Evolutionary conservation across 108 stramenopile genomes (phyloP).

Genomic region (Conticribra guillardii): DNA sequence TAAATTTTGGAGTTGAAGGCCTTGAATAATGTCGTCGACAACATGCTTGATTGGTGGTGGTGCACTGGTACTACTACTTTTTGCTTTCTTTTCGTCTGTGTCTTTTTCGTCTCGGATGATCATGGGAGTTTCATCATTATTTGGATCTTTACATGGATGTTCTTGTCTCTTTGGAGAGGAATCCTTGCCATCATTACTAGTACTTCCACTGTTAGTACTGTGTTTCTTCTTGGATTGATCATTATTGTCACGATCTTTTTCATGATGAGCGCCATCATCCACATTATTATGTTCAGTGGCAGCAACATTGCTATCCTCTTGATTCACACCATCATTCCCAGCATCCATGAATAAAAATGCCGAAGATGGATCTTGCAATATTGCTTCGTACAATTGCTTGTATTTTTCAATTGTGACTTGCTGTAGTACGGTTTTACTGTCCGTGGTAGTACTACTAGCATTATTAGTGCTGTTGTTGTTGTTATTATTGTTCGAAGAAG

Average conservation of each 20-base stretch:
- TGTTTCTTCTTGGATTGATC: no score
- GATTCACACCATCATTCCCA: no score
- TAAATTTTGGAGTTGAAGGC: background rate
- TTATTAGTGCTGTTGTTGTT: background rate
- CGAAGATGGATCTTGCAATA: constrained; percentile 1
- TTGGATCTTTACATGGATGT: background rate
- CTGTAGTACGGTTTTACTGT: background rate
- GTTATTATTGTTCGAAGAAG: no score
- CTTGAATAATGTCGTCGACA: background rate
- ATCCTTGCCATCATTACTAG: background rate
- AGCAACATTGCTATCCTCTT: background rate
- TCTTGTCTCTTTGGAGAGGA: background rate
- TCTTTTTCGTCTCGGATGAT: no score
- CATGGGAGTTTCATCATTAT: no score
- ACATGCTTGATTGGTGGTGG: background rate
- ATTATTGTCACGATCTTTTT: no score
- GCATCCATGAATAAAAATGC: background rate
- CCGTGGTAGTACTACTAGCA: background rate
- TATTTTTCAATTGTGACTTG: constrained; percentile 5
- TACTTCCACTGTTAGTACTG: background rate
- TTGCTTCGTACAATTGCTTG: constrained; percentile 7
- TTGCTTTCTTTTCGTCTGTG: no score
- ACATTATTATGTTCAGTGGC: background rate
- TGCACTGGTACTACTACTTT: no score
- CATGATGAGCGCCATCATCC: background rate